These are phyloP conservation scores for Colletotrichum aenigma DNA, from an alignment of 2,329 filamentous ascomycete genomes.

Conservation along the genomic window DNA sequence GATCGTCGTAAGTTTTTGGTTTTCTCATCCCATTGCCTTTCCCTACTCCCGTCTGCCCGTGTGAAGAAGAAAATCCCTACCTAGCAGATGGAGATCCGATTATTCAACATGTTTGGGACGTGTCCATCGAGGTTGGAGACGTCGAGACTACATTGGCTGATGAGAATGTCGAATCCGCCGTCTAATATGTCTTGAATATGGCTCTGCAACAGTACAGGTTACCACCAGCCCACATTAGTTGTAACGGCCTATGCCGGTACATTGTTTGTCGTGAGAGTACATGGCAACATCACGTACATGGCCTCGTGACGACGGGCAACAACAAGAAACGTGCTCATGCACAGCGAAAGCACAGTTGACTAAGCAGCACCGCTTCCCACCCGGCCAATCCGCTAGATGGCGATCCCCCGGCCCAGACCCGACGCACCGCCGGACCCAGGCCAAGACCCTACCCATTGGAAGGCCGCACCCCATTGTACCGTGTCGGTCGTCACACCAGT, in stretches of 20 bases:
- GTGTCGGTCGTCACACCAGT: not conserved
- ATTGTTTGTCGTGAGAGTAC: not conserved
- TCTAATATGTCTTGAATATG: not conserved
- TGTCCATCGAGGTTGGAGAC: not conserved
- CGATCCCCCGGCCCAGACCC: slow-evolving; percentile 5
- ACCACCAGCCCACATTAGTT: not conserved
- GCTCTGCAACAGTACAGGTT: not conserved
- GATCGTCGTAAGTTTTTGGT: slow-evolving; percentile 5
- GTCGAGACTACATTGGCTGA: not conserved
- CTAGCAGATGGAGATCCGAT: not conserved
- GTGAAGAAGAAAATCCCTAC: not conserved
- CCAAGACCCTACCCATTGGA: not conserved
- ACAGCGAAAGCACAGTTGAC: not conserved
- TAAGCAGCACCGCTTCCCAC: not conserved
- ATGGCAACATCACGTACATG: not conserved
- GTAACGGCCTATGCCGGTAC: not conserved
- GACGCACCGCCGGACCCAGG: not conserved
- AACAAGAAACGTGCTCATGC: not conserved
- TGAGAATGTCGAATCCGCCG: not conserved
- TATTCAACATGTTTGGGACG: not conserved
- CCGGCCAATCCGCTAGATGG: not conserved
- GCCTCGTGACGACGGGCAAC: not conserved
- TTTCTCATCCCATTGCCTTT: not conserved
- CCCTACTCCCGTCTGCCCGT: not conserved
- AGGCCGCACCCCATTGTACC: not conserved